phyloP scores from a whole-genome alignment of 495 filamentous ascomycete genomes.

The Penicillium steckii region DNA sequence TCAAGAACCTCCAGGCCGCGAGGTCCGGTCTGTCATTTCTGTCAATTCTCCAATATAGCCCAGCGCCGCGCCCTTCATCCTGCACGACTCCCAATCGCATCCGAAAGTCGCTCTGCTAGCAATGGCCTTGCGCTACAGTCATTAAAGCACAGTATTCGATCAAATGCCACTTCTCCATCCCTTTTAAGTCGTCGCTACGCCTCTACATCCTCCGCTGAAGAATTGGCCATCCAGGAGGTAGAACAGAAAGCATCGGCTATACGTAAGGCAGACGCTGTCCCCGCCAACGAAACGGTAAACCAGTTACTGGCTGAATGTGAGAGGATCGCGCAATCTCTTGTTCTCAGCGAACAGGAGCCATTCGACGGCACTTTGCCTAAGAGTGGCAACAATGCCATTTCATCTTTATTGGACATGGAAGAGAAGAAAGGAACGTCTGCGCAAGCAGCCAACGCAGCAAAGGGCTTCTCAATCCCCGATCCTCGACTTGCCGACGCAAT shows the following conservation, averaged over 20 bases:
- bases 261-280: constrained; percentile 34
- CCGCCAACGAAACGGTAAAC: constrained; percentile 39
- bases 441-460: constrained; percentile 5
- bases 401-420: constrained; percentile 51
- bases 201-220: constrained; percentile 11
- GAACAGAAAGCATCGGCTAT: constrained; percentile 26
- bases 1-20: constrained; percentile 23
- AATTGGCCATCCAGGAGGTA: constrained; percentile 27
- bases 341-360: constrained; percentile 28
- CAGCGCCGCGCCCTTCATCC: constrained; percentile 20
- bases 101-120: constrained; percentile 4
- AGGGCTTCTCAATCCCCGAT: constrained; percentile 16
- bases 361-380: constrained; percentile 12
- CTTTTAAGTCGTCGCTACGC: constrained; percentile 9
- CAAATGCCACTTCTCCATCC: background rate
- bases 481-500: constrained; percentile 41
- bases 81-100: constrained; percentile 13
- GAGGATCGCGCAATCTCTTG: constrained; percentile 35
- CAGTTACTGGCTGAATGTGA: constrained; percentile 45
- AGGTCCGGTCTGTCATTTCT: constrained; percentile 38
- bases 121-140: constrained; percentile 17
- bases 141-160: constrained; percentile 7
- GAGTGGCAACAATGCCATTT: constrained; percentile 41
- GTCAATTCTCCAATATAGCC: constrained; percentile 30
- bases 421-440: constrained; percentile 31